Base-by-base conservation (phyloP, 163 green algal species). In the Scenedesmus sp. region DNA sequence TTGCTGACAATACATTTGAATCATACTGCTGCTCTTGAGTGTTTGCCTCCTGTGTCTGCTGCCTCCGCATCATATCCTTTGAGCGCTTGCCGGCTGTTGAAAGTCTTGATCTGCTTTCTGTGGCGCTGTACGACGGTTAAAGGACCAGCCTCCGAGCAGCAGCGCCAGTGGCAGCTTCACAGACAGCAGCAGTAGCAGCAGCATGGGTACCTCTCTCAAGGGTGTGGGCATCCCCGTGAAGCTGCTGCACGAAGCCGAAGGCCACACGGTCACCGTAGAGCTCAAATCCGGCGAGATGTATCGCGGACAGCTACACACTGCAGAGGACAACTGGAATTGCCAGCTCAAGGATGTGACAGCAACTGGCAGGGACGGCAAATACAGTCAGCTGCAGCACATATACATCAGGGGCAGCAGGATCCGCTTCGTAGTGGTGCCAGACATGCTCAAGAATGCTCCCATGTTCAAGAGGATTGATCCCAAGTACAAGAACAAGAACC, bases 381-480 rank as follows among this genome's bases (percentile, higher is more conserved):
- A 84, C 76, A 90, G 76, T 53, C 90, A 98, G 91, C 92, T 99
- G 88, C 96, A 98, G 87, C 96, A 99, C 88, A 96, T 98, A 24
- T 99, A 98, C 91, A 94, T 99, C 20, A 92, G 95, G n/a, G 95
- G 96, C 22, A 97, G 96, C 92, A 91, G 96, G 16, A 94, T 99
- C 24, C 93, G 96, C 15, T 98, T 99, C 89, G 93, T 99, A 30
- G 98, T 99, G 65, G 96, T 99, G 37, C 98, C 98, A 56, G 98
- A 99, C 92, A 99, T 99, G 98, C 94, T 99, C n/a, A 99, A 99
- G 90, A 99, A 99, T 89, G 98, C 98, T 10, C 98, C 98, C 16
- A 99, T 99, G 97, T 99, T 99, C 95, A 99, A 99, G 94, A 95
- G 98, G 16, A 97, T 97, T n/a, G 94, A 96, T 81, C 95, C 94